Evolutionary conservation across 192 early-diverging fungal genomes (phyloP).

Genomic region (Coemansia sp.): DNA sequence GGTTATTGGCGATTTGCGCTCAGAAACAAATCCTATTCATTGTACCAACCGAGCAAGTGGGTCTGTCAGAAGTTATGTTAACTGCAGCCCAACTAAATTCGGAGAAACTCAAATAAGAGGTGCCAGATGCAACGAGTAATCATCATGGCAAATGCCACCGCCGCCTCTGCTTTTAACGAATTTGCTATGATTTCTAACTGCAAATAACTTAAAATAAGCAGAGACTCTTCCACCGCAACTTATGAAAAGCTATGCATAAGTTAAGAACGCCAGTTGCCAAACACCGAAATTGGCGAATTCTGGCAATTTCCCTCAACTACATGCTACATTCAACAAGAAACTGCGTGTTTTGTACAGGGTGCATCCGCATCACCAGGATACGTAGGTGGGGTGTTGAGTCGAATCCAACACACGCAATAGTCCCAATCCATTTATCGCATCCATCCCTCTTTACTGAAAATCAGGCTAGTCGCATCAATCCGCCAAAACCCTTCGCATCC

Average conservation of each 20-base stretch:
- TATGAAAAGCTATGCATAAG: neutral
- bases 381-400: neutral
- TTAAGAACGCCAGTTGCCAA: neutral
- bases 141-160: constrained; percentile 46
- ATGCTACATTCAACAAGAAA: neutral
- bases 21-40: constrained; percentile 43
- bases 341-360: neutral
- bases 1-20: constrained; percentile 11
- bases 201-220: neutral
- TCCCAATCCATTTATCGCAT: neutral
- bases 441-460: constrained; percentile 13
- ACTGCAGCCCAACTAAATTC: constrained; percentile 5
- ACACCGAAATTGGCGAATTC: neutral
- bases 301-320: neutral
- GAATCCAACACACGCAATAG: constrained; percentile 1
- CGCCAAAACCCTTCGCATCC: constrained; percentile 8
- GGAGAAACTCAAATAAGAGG: constrained; percentile 59
- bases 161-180: neutral
- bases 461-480: constrained; percentile 3
- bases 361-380: constrained; percentile 11
- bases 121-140: constrained; percentile 51
- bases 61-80: constrained; percentile 11
- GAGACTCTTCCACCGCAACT: neutral
- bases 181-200: neutral
- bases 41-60: constrained; percentile 8